Conservation (phyloP, 2,329 filamentous ascomycete genomes). For the Beauveria sp. region DNA sequence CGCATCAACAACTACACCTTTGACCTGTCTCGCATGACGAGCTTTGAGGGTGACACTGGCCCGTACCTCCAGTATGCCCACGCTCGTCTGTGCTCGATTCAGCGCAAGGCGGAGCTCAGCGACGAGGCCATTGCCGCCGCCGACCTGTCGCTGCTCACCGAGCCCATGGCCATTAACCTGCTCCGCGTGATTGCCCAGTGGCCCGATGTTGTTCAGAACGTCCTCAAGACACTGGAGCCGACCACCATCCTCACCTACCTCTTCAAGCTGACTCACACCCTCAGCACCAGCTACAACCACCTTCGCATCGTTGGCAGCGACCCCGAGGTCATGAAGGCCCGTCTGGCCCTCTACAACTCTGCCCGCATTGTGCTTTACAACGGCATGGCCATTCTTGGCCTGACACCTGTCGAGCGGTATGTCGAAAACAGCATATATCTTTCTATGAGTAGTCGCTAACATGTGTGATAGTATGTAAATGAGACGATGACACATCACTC, state of each 20-base stretch:
- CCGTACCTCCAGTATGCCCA: constrained; percentile 81
- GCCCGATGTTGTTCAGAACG: constrained; percentile 79
- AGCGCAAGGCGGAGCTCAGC: constrained; percentile 45
- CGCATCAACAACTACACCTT: constrained; percentile 63
- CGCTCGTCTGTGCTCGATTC: constrained; percentile 61
- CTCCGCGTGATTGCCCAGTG: constrained; percentile 73
- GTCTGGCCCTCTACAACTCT: constrained; percentile 71
- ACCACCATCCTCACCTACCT: constrained; percentile 52
- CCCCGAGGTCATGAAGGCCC: constrained; percentile 54
- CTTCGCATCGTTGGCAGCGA: constrained; percentile 77
- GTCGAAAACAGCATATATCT: background rate
- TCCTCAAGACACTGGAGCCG: constrained; percentile 76
- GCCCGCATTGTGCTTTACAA: constrained; percentile 71
- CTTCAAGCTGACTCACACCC: constrained; percentile 77
- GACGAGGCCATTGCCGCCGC: constrained; percentile 53
- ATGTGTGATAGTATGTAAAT: constrained; percentile 9
- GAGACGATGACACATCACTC: background rate
- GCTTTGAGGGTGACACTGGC: constrained; percentile 78
- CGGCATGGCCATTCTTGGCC: constrained; percentile 73
- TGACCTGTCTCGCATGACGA: constrained; percentile 75
- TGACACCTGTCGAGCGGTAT: constrained; percentile 62
- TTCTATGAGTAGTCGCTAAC: background rate
- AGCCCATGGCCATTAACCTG: constrained; percentile 65
- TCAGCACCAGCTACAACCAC: constrained; percentile 76
- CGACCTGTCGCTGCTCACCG: constrained; percentile 60